Percentiles rank a stretch among this genome's conserved stretches.
These are phyloP conservation scores for Arabidopsis thaliana DNA, from an alignment of 345 rosid genomes.

Conservation along the genomic window TAIR10.1 NC_003076.8:17529501-17530000, in stretches of 20 bases:
- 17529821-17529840: not conserved
- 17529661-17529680: constrained; percentile 64
- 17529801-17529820: not conserved
- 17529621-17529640: not conserved
- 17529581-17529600: constrained; percentile 63
- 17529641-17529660: not conserved
- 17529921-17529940: constrained; percentile 65
- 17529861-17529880: constrained; percentile 13
- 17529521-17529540: constrained; percentile 53
- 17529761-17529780: constrained; percentile 79
- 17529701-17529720: constrained; percentile 85
- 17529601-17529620: not conserved
- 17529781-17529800: constrained; percentile 64
- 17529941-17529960: constrained; percentile 67
- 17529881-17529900: constrained; percentile 39
- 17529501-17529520: constrained; percentile 41
- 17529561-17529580: constrained; percentile 75
- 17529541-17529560: constrained; percentile 61
- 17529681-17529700: constrained; percentile 49
- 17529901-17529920: constrained; percentile 46
- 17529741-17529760: constrained; percentile 70
- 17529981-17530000: constrained; percentile 57
- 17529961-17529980: constrained; percentile 88
- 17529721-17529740: constrained; percentile 81
- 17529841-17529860: constrained; percentile 8